These are phyloP conservation scores for Pugionium dolabratum DNA, from an alignment of 345 rosid species.

Conservation along the genomic window DNA sequence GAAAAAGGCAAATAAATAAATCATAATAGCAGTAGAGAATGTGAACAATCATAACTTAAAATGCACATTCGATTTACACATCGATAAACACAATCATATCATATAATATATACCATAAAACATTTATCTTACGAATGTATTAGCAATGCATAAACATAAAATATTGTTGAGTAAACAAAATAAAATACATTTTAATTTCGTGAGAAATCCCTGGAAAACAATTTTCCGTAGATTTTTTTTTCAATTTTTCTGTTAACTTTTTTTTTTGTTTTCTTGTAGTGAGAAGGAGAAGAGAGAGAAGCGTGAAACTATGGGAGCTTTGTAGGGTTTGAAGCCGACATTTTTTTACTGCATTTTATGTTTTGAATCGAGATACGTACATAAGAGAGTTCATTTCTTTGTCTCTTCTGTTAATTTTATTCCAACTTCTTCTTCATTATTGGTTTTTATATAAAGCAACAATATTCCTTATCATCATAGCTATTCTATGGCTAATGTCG, in stretches of 20 bases:
- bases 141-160: too few species aligned
- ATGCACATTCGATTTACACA: background rate
- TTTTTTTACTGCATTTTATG: constrained; percentile 3
- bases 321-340: constrained; percentile 73
- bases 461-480: constrained; percentile 35
- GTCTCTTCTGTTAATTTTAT: constrained; percentile 19
- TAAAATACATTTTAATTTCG: too few species aligned
- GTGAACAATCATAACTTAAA: too few species aligned
- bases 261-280: too few species aligned
- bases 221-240: too few species aligned
- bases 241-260: too few species aligned
- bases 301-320: constrained; percentile 42
- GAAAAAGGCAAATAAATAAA: too few species aligned
- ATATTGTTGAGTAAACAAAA: too few species aligned
- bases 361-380: constrained; percentile 24
- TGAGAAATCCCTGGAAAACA: too few species aligned
- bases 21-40: too few species aligned
- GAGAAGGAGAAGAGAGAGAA: constrained; percentile 23
- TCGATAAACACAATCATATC: background rate
- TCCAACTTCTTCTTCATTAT: background rate
- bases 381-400: constrained; percentile 26
- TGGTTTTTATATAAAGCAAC: constrained; percentile 1
- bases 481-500: constrained; percentile 20
- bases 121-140: too few species aligned
- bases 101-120: too few species aligned